Evolutionary conservation across 352 stramenopile genomes (phyloP).

Genomic region (Halophytophthora batemanensis): DNA sequence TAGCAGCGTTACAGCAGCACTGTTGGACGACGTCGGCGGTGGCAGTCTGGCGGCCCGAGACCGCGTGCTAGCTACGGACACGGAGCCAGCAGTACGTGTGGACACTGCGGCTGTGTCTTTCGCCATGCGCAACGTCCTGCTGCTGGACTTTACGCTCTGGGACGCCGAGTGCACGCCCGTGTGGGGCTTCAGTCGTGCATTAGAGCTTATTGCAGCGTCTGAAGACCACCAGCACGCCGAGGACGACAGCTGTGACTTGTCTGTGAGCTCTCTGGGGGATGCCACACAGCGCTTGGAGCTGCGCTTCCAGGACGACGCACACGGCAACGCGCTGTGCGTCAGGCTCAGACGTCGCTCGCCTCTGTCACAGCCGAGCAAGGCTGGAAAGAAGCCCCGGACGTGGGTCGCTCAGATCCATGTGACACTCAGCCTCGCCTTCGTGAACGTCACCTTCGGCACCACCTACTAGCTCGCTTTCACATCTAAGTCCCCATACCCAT

Average conservation of each 20-base stretch:
- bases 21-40: conserved; percentile 38
- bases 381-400: conserved; percentile 8
- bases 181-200: conserved; percentile 39
- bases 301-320: conserved; percentile 20
- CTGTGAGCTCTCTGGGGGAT: conserved; percentile 10
- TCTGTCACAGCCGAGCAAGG: conserved; percentile 20
- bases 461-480: too few species aligned
- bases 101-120: conserved; percentile 43
- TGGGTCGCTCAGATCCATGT: conserved; percentile 37
- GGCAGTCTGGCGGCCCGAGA: conserved; percentile 29
- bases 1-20: conserved; percentile 8
- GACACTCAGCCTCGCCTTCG: conserved; percentile 37
- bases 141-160: conserved; percentile 62
- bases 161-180: conserved; percentile 43
- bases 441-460: conserved; percentile 51
- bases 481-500: too few species aligned
- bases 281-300: conserved; percentile 16
- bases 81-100: conserved; percentile 20
- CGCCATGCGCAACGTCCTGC: conserved; percentile 30
- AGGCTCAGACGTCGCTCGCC: conserved; percentile 14
- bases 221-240: conserved; percentile 7
- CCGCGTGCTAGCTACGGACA: conserved; percentile 29
- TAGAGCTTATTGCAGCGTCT: conserved; percentile 13
- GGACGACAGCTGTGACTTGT: conserved; percentile 13
- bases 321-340: conserved; percentile 27